Base-by-base conservation (phyloP, 2,329 filamentous ascomycete genomes). In the Paracamarosporium sp. region DNA sequence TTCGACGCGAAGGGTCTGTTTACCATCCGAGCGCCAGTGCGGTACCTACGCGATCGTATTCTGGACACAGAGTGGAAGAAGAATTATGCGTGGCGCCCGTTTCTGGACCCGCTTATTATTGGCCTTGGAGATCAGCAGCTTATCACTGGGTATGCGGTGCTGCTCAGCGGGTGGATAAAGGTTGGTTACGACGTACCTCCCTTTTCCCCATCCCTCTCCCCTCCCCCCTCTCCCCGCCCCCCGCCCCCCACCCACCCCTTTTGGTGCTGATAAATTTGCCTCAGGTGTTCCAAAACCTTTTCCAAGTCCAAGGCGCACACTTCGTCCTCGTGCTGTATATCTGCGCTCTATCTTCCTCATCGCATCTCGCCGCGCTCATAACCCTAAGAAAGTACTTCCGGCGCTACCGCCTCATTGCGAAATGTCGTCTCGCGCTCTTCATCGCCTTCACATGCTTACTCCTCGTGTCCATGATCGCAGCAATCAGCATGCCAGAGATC, bases 81-180 rank as follows among this genome's bases (percentile, higher is more conserved):
- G 47, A 61, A 70, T 17, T 72, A 71, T 45, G 71, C 68, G 4
- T 70, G 65, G 67, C 63, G 72, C 1, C 68, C 65, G 1, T 71
- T 74, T 17, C 58, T 74, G 2, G 71, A 69, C 53, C 70, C 71
- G 1, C 61, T 73, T 13, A 69, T 73, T 25, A 72, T 75, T 43
- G 68, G 68, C 0, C 53, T 73, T 5, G 72, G 68, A 1, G 69
- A 74, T 50, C 71, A 74, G 53, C 71, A 74, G 45, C 60, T 74
- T 24, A 62, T 73, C 5, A 74, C 72, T 0, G 70, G 72, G 1
- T 73, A 70, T 40, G 71, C 68, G 5, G 66, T 74, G 3, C 51
- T 75, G 17, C 53, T 75, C 12, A 73, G 66, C 41, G 72, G 65
- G 4, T 75, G 67, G 65, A 69, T 73, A 27, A 72, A 73, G 56